These are phyloP conservation scores for Geotrichum siamense DNA, from an alignment of 1,139 yeast species.

Conservation along the genomic window DNA sequence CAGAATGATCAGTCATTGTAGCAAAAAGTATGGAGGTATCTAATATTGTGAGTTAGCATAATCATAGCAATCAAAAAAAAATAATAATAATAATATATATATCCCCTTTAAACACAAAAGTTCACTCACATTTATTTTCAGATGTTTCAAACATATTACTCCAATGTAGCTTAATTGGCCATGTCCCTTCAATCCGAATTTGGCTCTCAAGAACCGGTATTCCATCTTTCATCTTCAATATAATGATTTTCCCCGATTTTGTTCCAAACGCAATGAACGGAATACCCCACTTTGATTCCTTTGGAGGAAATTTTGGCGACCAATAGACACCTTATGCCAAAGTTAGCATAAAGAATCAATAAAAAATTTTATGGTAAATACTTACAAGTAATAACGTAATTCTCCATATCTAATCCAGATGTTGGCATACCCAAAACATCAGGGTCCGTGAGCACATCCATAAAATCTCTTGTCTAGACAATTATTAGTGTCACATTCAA, in stretches of 20 bases:
- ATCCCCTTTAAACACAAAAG: not conserved
- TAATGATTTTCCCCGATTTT: slow-evolving; percentile 8
- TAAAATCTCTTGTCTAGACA: slow-evolving; percentile 10
- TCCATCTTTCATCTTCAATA: slow-evolving; percentile 5
- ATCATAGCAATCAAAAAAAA: not conserved
- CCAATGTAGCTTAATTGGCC: slow-evolving; percentile 12
- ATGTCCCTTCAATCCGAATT: not conserved
- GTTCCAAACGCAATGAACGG: slow-evolving; percentile 12
- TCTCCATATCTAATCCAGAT: slow-evolving; percentile 7
- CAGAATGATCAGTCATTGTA: slow-evolving; percentile 9
- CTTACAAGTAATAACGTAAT: slow-evolving; percentile 13
- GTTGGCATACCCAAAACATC: slow-evolving; percentile 8
- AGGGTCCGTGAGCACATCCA: slow-evolving; percentile 3
- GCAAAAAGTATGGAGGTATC: slow-evolving; percentile 8
- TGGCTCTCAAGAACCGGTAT: not conserved
- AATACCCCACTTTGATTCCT: slow-evolving; percentile 12
- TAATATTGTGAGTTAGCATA: not conserved
- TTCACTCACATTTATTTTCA: slow-evolving; percentile 6
- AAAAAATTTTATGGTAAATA: not conserved
- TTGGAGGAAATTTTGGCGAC: slow-evolving; percentile 12
- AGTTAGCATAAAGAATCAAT: not conserved
- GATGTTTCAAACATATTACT: not conserved
- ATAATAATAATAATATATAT: too few relatives aligned
- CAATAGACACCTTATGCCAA: slow-evolving; percentile 7
- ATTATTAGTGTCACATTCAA: not conserved